phyloP scores from a whole-genome alignment of 78 protist genomes.

The Salpingoeca rosetta region DNA sequence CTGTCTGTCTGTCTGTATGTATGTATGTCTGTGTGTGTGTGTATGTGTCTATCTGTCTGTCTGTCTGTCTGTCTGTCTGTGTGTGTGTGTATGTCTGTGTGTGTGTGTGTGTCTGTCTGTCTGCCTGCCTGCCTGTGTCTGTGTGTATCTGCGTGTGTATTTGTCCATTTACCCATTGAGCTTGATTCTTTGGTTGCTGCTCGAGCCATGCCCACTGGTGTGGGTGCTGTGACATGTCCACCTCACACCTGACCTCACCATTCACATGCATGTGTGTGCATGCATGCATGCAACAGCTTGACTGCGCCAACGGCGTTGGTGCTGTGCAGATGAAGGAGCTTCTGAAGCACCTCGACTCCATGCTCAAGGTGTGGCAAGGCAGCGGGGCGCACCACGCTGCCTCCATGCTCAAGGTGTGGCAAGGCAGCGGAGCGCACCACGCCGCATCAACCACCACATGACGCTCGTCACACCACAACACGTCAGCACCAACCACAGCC shows the following conservation, averaged over 20 bases:
- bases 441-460: not conserved
- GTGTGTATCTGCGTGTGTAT: too few relatives aligned
- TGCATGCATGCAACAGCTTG: too few relatives aligned
- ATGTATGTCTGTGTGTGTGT: not conserved
- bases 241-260: not conserved
- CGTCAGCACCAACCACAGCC: too few relatives aligned
- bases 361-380: not conserved
- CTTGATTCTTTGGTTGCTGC: not conserved
- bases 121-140: too few relatives aligned
- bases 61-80: not conserved
- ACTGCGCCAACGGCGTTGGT: conserved; percentile 52
- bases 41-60: not conserved
- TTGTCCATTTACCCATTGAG: not conserved
- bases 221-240: too few relatives aligned
- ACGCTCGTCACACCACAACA: too few relatives aligned
- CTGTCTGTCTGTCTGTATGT: not conserved
- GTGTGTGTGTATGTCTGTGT: not conserved
- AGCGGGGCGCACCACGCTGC: not conserved
- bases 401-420: not conserved
- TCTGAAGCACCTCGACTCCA: not conserved
- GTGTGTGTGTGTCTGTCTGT: too few relatives aligned
- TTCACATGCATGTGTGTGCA: not conserved
- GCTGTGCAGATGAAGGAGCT: not conserved
- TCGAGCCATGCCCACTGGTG: not conserved
- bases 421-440: too few relatives aligned